Evolutionary conservation across 2,329 filamentous ascomycete species (phyloP), one percentile per base, ranked within the genome.

Genomic region (Diaporthe nobilis): DNA sequence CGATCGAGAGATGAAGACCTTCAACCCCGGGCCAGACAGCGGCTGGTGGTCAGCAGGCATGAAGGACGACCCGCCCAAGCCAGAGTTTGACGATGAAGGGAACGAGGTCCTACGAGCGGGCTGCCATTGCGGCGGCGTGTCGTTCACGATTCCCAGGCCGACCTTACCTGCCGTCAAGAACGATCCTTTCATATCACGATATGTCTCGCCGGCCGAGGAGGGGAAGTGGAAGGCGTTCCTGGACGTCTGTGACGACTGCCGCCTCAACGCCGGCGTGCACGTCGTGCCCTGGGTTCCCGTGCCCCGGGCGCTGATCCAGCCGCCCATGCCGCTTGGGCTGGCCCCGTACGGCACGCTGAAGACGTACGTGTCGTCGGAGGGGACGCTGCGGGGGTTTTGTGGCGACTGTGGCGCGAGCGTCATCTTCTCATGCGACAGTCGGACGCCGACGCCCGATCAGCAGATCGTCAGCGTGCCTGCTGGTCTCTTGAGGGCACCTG

Each of bases 61-160:
- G 13, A n/a, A 47, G 20, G 42, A 72, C 5, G 39, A 49, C 1
- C 42, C 58, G 57, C 77, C 81, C 7, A 28, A 80, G 61, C 75
- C 79, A 0, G 84, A 86, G 76, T 72, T 82, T 10, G 85, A 84
- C 7, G 68, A 73, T 0, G 79, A 84, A 12, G 85, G 85, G 13
- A 78, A 83, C 57, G 84, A 87, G 51, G 79, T 83, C 25, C 82
- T 89, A 15, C 83, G 84, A 0, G 87, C 83, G 0, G 77, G 87
- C 76, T 89, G 88, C 77, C 82, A 85, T 73, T 89, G 87, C 74
- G 86, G 85, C 55, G 87, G 87, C 13, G 85, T 89, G 0, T 86
- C 84, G 5, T 88, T 89, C 78, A 85, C 85, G 7, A 81, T 89
- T 42, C 78, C 81, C 13, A 82, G 86, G 4, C 88, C 87, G 1